These are phyloP conservation scores for Corinectria fuckeliana DNA, from an alignment of 2,329 filamentous ascomycete species.

Conservation along the genomic window DNA sequence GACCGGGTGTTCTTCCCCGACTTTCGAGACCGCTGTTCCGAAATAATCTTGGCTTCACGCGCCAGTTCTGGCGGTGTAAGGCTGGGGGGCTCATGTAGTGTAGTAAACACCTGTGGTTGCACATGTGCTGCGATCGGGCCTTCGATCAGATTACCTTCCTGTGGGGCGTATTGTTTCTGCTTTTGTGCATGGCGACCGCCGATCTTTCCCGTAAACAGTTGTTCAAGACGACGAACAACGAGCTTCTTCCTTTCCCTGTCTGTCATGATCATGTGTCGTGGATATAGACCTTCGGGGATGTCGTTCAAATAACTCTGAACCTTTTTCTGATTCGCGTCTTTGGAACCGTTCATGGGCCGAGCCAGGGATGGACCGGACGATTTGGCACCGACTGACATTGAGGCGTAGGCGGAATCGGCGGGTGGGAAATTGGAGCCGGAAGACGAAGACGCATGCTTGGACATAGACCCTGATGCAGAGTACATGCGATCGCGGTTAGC, in stretches of 20 bases:
- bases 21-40: slow-evolving; percentile 37
- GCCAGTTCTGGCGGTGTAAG: slow-evolving; percentile 39
- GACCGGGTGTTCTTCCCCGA: slow-evolving; percentile 49
- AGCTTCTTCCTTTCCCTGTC: slow-evolving; percentile 79
- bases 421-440: slow-evolving; percentile 61
- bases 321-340: slow-evolving; percentile 57
- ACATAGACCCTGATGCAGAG: slow-evolving; percentile 51
- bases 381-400: slow-evolving; percentile 63
- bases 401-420: slow-evolving; percentile 71
- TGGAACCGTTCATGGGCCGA: slow-evolving; percentile 45
- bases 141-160: slow-evolving; percentile 15
- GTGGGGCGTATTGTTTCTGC: slow-evolving; percentile 30
- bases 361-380: slow-evolving; percentile 50
- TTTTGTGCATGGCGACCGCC: slow-evolving; percentile 47
- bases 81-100: slow-evolving; percentile 47
- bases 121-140: slow-evolving; percentile 36
- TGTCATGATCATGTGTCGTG: slow-evolving; percentile 66
- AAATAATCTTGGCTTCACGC: slow-evolving; percentile 57
- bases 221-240: slow-evolving; percentile 77
- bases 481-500: slow-evolving; percentile 47
- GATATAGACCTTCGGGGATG: slow-evolving; percentile 73
- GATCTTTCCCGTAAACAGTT: slow-evolving; percentile 79
- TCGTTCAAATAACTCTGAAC: slow-evolving; percentile 75
- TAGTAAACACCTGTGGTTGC: slow-evolving; percentile 29
- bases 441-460: slow-evolving; percentile 59